Percentiles rank a stretch among this genome's conserved stretches.
Conservation (phyloP, 306 rosid genomes). For the Castanospermum australe region DNA sequence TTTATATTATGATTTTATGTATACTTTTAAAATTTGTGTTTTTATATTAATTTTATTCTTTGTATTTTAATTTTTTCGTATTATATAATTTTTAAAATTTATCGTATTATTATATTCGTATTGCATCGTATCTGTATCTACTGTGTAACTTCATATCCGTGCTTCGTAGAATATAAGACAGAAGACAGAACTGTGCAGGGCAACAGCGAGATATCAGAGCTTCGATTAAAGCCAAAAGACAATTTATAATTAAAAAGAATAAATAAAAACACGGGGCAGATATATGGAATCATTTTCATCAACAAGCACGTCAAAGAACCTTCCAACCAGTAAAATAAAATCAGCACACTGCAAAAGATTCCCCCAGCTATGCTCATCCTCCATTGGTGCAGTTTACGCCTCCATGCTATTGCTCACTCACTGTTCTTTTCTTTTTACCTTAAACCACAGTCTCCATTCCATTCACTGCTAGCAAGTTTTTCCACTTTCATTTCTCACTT, state of each 20-base stretch:
- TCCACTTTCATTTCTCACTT: neutral
- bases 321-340: neutral
- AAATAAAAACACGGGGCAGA: neutral
- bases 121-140: too few species aligned
- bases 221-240: neutral
- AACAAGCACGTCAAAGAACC: conserved; percentile 14
- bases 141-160: too few species aligned
- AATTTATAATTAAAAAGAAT: neutral
- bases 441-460: neutral
- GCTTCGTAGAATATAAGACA: too few species aligned
- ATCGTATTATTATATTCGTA: too few species aligned
- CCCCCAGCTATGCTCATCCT: neutral
- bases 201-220: conserved; percentile 5
- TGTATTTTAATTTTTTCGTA: too few species aligned
- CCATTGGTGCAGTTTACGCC: neutral
- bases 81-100: too few species aligned
- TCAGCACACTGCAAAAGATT: conserved; percentile 15
- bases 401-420: neutral
- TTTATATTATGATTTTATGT: too few species aligned
- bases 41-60: too few species aligned
- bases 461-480: neutral
- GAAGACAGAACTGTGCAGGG: neutral
- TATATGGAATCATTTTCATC: neutral
- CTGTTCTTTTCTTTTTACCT: neutral
- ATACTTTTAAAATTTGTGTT: too few species aligned